These are phyloP conservation scores for Toxicodendron radicans DNA, from an alignment of 345 rosid genomes.

Conservation along the genomic window DNA sequence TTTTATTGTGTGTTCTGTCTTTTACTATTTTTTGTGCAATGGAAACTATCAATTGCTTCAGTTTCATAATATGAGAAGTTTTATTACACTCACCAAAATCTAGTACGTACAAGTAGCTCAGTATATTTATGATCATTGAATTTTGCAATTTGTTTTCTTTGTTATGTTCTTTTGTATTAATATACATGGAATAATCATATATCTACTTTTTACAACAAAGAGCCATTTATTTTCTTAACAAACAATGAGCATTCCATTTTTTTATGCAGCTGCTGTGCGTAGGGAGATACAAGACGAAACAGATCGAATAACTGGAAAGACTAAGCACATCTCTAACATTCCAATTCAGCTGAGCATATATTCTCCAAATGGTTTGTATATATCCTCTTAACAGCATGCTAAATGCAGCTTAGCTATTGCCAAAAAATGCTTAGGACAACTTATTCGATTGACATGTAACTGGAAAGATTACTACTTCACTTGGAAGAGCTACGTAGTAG, in stretches of 20 bases:
- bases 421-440: too few species aligned
- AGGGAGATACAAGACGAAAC: conserved; percentile 74
- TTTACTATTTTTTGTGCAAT: background rate
- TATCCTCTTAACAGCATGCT: conserved; percentile 8
- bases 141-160: conserved; percentile 6
- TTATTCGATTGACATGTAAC: too few species aligned
- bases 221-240: background rate
- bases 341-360: conserved; percentile 78
- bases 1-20: background rate
- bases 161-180: background rate
- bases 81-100: background rate
- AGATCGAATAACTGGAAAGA: conserved; percentile 69
- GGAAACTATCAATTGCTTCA: background rate
- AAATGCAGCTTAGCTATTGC: background rate
- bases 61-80: background rate
- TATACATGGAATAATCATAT: background rate
- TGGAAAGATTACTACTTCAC: background rate
- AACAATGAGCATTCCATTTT: conserved; percentile 11
- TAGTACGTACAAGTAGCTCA: background rate
- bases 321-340: conserved; percentile 68
- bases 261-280: conserved; percentile 61
- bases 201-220: background rate
- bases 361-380: conserved; percentile 79
- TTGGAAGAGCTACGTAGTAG: background rate
- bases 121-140: background rate